These are phyloP conservation scores for Elsinoe arachidis DNA, from an alignment of 2,329 filamentous ascomycete genomes.

Conservation along the genomic window DNA sequence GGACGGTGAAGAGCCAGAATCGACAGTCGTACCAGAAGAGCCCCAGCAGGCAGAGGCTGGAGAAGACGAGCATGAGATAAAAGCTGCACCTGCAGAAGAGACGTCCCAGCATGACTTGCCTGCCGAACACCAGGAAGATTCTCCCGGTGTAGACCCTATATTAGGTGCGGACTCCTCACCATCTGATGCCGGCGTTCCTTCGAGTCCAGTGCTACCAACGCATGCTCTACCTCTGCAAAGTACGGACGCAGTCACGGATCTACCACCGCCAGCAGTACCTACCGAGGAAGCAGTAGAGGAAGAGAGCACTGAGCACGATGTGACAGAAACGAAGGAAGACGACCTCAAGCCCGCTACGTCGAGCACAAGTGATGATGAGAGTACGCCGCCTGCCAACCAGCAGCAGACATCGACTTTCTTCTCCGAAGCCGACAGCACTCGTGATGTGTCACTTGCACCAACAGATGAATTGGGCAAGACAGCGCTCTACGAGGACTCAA, in stretches of 20 bases:
- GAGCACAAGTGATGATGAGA: not conserved
- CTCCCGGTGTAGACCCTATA: not conserved
- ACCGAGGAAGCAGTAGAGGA: not conserved
- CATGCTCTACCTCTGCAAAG: not conserved
- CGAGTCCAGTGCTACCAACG: not conserved
- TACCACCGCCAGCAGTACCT: not conserved
- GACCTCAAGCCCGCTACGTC: too few relatives aligned
- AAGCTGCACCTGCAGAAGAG: not conserved
- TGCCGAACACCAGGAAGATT: not conserved
- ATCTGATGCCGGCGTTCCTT: not conserved
- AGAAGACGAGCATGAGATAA: too few relatives aligned
- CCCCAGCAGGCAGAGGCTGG: not conserved
- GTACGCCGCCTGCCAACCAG: not conserved
- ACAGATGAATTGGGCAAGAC: constrained; percentile 1
- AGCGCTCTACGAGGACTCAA: not conserved
- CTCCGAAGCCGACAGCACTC: not conserved
- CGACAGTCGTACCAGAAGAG: not conserved
- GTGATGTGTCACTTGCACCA: not conserved
- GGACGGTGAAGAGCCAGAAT: not conserved
- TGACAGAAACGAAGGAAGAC: not conserved
- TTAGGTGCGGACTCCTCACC: not conserved
- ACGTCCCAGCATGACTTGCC: not conserved
- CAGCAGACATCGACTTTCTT: not conserved
- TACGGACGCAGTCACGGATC: not conserved
- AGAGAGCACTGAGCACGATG: not conserved